phyloP scores from a whole-genome alignment of 306 rosid genomes.

The Chamaecrista fasciculata region DNA sequence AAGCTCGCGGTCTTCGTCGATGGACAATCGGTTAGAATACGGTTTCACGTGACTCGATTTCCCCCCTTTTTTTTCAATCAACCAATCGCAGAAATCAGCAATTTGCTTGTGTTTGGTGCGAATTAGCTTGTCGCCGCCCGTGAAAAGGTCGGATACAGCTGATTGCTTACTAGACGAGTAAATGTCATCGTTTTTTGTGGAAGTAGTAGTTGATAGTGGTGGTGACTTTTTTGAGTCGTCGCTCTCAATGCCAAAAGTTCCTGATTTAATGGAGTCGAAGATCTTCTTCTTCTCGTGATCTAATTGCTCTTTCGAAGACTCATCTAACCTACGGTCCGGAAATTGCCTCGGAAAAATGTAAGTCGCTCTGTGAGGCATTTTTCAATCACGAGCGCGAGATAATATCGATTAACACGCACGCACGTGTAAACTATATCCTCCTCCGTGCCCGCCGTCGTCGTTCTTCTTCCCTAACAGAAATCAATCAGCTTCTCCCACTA shows the following conservation, averaged over 20 bases:
- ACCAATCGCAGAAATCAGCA: slow-evolving; percentile 64
- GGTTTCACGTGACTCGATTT: slow-evolving; percentile 38
- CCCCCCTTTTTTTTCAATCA: slow-evolving; percentile 49
- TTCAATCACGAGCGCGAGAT: slow-evolving; percentile 32
- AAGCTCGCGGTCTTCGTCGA: slow-evolving; percentile 54
- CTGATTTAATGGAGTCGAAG: slow-evolving; percentile 37
- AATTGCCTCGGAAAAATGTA: slow-evolving; percentile 97
- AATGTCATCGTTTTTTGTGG: slow-evolving; percentile 34
- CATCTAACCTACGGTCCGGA: slow-evolving; percentile 63
- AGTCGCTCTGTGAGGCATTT: slow-evolving; percentile 96
- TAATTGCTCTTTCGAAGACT: slow-evolving; percentile 42
- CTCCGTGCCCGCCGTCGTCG: slow-evolving; percentile 21
- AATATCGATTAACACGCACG: slow-evolving; percentile 31
- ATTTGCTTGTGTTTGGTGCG: slow-evolving; percentile 43
- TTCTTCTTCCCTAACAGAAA: not conserved
- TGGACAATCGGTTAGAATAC: not conserved
- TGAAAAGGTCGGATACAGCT: slow-evolving; percentile 59
- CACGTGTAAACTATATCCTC: slow-evolving; percentile 38
- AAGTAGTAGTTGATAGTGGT: not conserved
- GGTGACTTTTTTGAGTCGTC: slow-evolving; percentile 36
- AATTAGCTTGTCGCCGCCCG: slow-evolving; percentile 30
- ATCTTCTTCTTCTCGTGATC: slow-evolving; percentile 61
- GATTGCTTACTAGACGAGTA: slow-evolving; percentile 29
- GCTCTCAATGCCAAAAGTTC: slow-evolving; percentile 41
- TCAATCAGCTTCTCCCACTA: not conserved